These are phyloP conservation scores for Phoenix dactylifera DNA, from an alignment of 176 grass and related monocot species.

Conservation along the genomic window DNA sequence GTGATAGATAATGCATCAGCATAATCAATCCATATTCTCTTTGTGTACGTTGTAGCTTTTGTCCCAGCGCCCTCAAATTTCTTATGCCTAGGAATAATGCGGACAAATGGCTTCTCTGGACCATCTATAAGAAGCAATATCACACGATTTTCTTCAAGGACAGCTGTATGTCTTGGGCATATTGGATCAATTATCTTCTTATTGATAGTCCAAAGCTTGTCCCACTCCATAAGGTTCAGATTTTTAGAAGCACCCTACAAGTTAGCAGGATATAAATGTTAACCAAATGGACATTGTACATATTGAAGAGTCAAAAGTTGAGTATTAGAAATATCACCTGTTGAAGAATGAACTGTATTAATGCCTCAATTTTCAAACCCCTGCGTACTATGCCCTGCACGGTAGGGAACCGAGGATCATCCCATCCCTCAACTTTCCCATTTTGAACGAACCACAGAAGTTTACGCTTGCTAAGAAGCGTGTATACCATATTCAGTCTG, in stretches of 20 bases:
- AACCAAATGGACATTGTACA: neutral
- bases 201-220: slow-evolving; percentile 95
- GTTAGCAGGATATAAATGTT: slow-evolving; percentile 7
- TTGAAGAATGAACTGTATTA: slow-evolving; percentile 86
- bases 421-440: slow-evolving; percentile 80
- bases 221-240: slow-evolving; percentile 96
- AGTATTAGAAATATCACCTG: slow-evolving; percentile 37
- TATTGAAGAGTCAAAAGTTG: neutral
- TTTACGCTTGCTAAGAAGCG: slow-evolving; percentile 76
- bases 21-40: slow-evolving; percentile 72
- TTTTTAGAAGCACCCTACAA: slow-evolving; percentile 84
- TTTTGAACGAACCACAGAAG: slow-evolving; percentile 94
- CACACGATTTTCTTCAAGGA: slow-evolving; percentile 46
- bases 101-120: slow-evolving; percentile 47
- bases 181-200: slow-evolving; percentile 87
- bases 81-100: slow-evolving; percentile 82
- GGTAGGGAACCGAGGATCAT: slow-evolving; percentile 78
- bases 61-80: slow-evolving; percentile 81
- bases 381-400: slow-evolving; percentile 87
- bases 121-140: slow-evolving; percentile 64
- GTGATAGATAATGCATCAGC: slow-evolving; percentile 52
- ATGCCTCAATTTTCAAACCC: slow-evolving; percentile 81
- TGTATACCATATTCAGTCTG: slow-evolving; percentile 89
- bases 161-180: slow-evolving; percentile 71
- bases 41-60: slow-evolving; percentile 67